Conservation (phyloP, 2,329 filamentous ascomycete species). For the Pseudopithomyces maydicus region DNA sequence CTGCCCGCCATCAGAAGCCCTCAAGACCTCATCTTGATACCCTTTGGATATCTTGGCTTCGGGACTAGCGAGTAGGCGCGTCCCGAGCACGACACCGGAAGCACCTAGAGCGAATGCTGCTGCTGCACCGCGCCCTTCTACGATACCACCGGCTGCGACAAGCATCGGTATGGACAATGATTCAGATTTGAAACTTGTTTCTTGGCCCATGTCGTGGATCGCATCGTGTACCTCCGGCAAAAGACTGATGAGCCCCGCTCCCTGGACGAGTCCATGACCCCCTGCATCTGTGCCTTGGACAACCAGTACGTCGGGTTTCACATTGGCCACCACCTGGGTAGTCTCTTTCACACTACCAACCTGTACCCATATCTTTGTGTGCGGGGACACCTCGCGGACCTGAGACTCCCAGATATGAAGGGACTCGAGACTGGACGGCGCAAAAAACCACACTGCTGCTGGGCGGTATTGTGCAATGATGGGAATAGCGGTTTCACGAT, state of each 20-base stretch:
- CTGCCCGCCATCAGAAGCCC: conserved; percentile 56
- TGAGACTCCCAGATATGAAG: conserved; percentile 38
- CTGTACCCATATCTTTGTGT: conserved; percentile 63
- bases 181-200: not conserved
- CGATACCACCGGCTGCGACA: conserved; percentile 65
- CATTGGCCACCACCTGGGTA: conserved; percentile 52
- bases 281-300: conserved; percentile 69
- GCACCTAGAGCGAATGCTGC: conserved; percentile 61
- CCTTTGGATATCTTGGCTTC: conserved; percentile 55
- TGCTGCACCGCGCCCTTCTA: conserved; percentile 60
- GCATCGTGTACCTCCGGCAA: conserved; percentile 62
- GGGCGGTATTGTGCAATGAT: conserved; percentile 60
- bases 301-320: conserved; percentile 62
- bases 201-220: conserved; percentile 37
- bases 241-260: conserved; percentile 60
- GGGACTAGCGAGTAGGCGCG: conserved; percentile 62
- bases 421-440: conserved; percentile 43
- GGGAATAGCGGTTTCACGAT: conserved; percentile 53
- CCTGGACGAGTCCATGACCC: conserved; percentile 63
- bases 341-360: conserved; percentile 65
- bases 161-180: conserved; percentile 41
- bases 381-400: conserved; percentile 38
- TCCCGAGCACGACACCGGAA: conserved; percentile 64
- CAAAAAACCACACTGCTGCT: conserved; percentile 70
- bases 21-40: conserved; percentile 54